Percentiles rank a stretch among this genome's conserved stretches.
phyloP scores from a whole-genome alignment of 352 stramenopile species.

The Phytophthora melonis region DNA sequence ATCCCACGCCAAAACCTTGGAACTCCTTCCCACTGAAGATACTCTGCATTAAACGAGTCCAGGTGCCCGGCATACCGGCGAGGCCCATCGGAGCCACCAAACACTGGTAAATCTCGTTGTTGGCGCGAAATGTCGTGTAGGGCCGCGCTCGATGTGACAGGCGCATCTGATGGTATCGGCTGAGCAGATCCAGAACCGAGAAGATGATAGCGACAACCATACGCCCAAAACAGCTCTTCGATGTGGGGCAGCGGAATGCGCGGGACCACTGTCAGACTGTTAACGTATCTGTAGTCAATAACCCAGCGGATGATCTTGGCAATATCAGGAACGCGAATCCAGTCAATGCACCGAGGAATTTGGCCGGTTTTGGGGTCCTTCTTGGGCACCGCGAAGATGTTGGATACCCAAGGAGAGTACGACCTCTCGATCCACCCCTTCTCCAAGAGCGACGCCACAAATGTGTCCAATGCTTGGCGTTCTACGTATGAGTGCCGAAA shows the following conservation, averaged over 20 bases:
- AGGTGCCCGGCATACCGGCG: conserved; percentile 7
- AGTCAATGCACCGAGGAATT: conserved; percentile 5
- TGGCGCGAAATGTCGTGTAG: conserved; percentile 19
- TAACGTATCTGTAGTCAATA: conserved; percentile 8
- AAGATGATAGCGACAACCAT: background rate
- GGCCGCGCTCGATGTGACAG: background rate
- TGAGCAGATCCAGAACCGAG: background rate
- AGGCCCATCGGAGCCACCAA: conserved; percentile 19
- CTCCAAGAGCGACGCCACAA: conserved; percentile 11
- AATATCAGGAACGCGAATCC: conserved; percentile 3
- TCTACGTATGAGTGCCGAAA: conserved; percentile 6
- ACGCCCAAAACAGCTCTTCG: background rate
- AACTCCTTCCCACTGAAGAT: conserved; percentile 3
- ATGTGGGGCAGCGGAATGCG: conserved; percentile 2
- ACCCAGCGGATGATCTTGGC: conserved; percentile 12
- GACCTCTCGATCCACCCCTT: conserved; percentile 22
- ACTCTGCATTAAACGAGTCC: conserved; percentile 5
- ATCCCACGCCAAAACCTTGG: conserved; percentile 9
- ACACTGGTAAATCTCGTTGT: conserved; percentile 22
- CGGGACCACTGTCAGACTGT: background rate
- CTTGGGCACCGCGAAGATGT: conserved; percentile 24
- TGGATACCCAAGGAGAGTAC: conserved; percentile 15
- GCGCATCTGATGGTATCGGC: conserved; percentile 15
- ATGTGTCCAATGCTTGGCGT: background rate
- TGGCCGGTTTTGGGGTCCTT: conserved; percentile 14